Conservation (phyloP, 805 yeast genomes). For the Candida patagonica region DNA sequence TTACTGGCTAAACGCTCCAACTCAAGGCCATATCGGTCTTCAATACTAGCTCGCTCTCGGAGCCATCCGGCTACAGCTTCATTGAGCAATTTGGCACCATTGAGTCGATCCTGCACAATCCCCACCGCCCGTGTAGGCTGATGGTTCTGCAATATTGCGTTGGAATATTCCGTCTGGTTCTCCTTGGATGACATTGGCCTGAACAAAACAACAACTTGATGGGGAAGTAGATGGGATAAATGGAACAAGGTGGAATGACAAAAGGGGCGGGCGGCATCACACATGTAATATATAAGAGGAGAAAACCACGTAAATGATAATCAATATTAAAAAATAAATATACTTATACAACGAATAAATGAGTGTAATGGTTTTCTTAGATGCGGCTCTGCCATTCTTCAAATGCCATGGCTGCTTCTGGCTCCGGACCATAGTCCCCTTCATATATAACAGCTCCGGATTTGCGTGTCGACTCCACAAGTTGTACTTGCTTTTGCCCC, state of each 20-base stretch:
- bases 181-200: not conserved
- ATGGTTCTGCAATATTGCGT: slow-evolving; percentile 35
- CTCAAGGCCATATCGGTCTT: slow-evolving; percentile 39
- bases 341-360: not conserved
- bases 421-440: slow-evolving; percentile 87
- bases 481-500: slow-evolving; percentile 58
- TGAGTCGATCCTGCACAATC: slow-evolving; percentile 46
- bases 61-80: slow-evolving; percentile 55
- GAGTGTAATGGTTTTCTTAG: no score
- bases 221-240: no score
- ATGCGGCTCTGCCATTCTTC: slow-evolving; percentile 7
- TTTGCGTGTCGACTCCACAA: slow-evolving; percentile 70
- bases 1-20: slow-evolving; percentile 31
- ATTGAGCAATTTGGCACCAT: slow-evolving; percentile 46
- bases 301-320: no score
- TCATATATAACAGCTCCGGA: slow-evolving; percentile 93
- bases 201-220: not conserved
- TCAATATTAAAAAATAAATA: not conserved
- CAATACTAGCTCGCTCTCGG: slow-evolving; percentile 41
- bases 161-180: slow-evolving; percentile 26
- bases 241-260: no score
- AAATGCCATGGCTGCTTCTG: slow-evolving; percentile 28
- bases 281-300: no score
- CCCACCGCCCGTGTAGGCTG: slow-evolving; percentile 53
- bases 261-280: no score